Evolutionary conservation across 2,329 filamentous ascomycete genomes (phyloP), one percentile per base, ranked within the genome.

Genomic region (Scolecobasidium constrictum): DNA sequence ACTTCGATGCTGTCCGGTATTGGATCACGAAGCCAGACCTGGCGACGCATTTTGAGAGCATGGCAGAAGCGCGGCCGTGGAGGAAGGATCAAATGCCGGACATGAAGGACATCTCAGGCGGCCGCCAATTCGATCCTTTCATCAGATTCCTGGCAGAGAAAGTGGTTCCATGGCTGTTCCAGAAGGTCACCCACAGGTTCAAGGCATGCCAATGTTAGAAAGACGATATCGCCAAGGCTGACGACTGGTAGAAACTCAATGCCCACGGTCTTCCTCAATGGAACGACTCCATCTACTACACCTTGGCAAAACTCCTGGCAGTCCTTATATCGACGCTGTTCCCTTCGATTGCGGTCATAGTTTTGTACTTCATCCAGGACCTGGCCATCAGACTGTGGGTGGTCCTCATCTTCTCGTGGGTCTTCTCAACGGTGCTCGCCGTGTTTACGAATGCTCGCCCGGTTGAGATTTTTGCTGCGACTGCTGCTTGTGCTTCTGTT

Each of bases 391-490:
- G 53, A 15, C 35, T 55, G 15, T 37, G 44, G 12, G 49, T 53
- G 16, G 51, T 55, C 40, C 47, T 50, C 5, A 22, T 49, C 23
- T 53, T 52, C 45, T 47, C 47, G 11, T 43, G 44, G 9, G 37
- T 53, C 6, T 55, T 53, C 38, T 46, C 50, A n/a, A 40, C 44
- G 3, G 47, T 43, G 3, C 23, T 54, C 22, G 47, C 49, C 3
- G 31, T 53, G 11, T 53, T 53, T 33, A 54, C 50, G 1, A 46
- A 50, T 16, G 52, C 53, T 3, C 48, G 46, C 16, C 46, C 48
- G 13, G 48, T 54, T n/a, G 50, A 55, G 33, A 47, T 54, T 9
- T 53, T 54, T 28, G 51, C 50, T 22, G 52, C 49, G 2, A 48
- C 48, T 26, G 50, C 48, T 4, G 50, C 52, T 3, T 38, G 52